Conservation (phyloP, 2,329 filamentous ascomycete species). For the Botryosphaeria dothidea region DNA sequence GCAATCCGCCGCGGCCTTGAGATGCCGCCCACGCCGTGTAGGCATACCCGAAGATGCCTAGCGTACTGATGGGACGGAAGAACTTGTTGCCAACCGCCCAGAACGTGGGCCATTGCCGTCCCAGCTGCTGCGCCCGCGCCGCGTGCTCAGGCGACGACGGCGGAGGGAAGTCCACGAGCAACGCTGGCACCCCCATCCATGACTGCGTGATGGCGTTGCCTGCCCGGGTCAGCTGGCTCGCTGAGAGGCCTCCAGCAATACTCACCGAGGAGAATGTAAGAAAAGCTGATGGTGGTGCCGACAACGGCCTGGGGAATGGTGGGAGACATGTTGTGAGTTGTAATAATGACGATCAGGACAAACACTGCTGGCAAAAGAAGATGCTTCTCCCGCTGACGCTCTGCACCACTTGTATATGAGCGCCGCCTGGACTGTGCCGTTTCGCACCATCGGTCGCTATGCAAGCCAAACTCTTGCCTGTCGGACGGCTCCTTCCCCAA, state of each 20-base stretch:
- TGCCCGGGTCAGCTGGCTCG: slow-evolving; percentile 23
- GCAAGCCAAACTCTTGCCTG: neutral
- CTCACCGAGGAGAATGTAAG: slow-evolving; percentile 51
- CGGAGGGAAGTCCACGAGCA: slow-evolving; percentile 49
- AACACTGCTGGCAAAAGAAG: neutral
- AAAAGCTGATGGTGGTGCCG: slow-evolving; percentile 50
- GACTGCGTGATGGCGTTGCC: slow-evolving; percentile 57
- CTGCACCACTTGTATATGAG: neutral
- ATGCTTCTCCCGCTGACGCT: neutral
- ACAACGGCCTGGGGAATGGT: slow-evolving; percentile 41
- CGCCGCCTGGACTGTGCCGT: neutral
- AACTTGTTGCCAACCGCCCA: slow-evolving; percentile 54
- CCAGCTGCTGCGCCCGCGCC: slow-evolving; percentile 47
- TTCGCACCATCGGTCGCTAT: neutral
- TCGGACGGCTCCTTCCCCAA: neutral
- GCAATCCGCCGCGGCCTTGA: slow-evolving; percentile 24
- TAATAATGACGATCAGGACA: neutral
- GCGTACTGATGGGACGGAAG: slow-evolving; percentile 53
- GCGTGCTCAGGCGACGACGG: slow-evolving; percentile 43
- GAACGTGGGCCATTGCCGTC: slow-evolving; percentile 52
- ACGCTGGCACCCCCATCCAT: slow-evolving; percentile 53
- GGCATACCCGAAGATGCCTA: slow-evolving; percentile 51
- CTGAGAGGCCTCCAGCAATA: neutral
- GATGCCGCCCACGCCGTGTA: slow-evolving; percentile 44
- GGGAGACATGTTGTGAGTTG: slow-evolving; percentile 31